Percentiles rank a stretch among this genome's conserved stretches.
Evolutionary conservation across 2,329 filamentous ascomycete genomes (phyloP).

Genomic region (Akanthomyces dipterigenus): DNA sequence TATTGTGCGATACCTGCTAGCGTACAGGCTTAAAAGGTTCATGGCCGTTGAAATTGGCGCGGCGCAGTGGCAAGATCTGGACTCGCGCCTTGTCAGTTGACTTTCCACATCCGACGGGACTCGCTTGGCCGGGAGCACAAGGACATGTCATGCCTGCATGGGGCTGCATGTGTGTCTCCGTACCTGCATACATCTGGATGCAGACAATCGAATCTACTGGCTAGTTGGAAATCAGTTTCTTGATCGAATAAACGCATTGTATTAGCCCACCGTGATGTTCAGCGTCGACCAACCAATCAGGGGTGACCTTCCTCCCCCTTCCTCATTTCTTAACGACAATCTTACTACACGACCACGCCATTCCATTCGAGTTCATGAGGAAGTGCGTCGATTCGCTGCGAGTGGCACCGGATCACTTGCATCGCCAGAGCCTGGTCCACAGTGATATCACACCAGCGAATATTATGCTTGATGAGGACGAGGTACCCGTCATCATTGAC

Average conservation of each 20-base stretch:
- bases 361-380: too few species aligned
- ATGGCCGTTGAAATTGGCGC: background rate
- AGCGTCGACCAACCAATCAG: background rate
- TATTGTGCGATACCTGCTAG: background rate
- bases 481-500: too few species aligned
- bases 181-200: background rate
- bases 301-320: slow-evolving; percentile 4
- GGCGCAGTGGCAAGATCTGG: background rate
- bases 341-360: slow-evolving; percentile 14
- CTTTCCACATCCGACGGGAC: background rate
- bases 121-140: background rate
- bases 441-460: too few species aligned
- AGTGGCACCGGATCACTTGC: too few species aligned
- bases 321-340: slow-evolving; percentile 14
- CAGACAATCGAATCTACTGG: background rate
- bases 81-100: background rate
- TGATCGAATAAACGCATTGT: background rate
- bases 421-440: too few species aligned
- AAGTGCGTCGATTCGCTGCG: too few species aligned
- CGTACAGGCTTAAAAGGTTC: background rate
- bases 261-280: background rate
- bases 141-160: background rate
- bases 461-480: too few species aligned
- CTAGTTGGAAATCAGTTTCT: background rate
- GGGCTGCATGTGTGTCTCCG: background rate